phyloP scores from a whole-genome alignment of 78 protist species.

The Dictyostelium purpureum region DNA sequence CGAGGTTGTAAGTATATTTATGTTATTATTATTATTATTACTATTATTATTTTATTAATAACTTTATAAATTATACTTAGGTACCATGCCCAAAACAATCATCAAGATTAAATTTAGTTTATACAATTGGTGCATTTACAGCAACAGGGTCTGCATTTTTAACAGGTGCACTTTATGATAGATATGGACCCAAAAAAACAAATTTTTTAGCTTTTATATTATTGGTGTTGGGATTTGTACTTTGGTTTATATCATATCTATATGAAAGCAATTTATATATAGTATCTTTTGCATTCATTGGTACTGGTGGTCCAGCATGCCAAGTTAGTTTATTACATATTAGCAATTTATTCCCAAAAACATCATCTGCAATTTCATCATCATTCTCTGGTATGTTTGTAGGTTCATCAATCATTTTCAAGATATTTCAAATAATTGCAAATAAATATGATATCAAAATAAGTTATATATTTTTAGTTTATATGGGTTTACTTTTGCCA shows the following conservation, averaged over 20 bases:
- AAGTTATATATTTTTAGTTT: constrained; percentile 7
- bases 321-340: constrained; percentile 60
- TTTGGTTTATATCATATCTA: constrained; percentile 19
- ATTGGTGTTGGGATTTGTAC: constrained; percentile 24
- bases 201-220: neutral
- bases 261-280: constrained; percentile 38
- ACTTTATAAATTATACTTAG: neutral
- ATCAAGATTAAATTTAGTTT: constrained; percentile 57
- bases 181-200: constrained; percentile 61
- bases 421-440: constrained; percentile 38
- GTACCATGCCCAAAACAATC: constrained; percentile 34
- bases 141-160: constrained; percentile 71
- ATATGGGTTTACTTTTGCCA: constrained; percentile 2
- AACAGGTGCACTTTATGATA: constrained; percentile 56
- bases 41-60: neutral
- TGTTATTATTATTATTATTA: neutral
- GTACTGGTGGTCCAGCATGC: constrained; percentile 76
- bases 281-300: constrained; percentile 56
- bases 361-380: neutral
- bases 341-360: constrained; percentile 50
- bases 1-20: neutral
- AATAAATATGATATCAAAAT: neutral
- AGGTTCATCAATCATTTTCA: constrained; percentile 72
- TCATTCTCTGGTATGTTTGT: constrained; percentile 70
- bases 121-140: constrained; percentile 69